Conservation (phyloP, 306 rosid species). For the Mimosa pudica region DNA sequence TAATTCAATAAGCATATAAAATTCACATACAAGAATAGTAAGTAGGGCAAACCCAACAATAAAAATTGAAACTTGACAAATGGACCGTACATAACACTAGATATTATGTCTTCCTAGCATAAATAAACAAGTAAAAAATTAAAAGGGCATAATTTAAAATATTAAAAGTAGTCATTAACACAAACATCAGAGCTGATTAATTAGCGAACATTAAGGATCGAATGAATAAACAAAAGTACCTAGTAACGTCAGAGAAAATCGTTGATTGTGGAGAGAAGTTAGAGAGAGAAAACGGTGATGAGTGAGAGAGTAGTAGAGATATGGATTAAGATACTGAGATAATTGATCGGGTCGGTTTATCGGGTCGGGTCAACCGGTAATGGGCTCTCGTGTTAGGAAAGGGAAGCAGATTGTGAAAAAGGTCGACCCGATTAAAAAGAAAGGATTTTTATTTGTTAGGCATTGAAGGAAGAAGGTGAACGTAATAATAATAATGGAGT, state of each 20-base stretch:
- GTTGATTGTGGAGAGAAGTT: conserved; percentile 2
- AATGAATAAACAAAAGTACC: neutral
- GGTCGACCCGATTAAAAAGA: neutral
- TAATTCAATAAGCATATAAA: conserved; percentile 3
- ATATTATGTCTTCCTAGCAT: conserved; percentile 2
- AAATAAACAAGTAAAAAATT: neutral
- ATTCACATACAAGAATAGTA: conserved; percentile 15
- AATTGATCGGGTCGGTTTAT: conserved; percentile 6
- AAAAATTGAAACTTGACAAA: conserved; percentile 1
- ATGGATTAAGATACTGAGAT: neutral
- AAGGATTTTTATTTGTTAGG: neutral
- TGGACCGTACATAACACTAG: neutral
- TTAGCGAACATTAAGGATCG: neutral
- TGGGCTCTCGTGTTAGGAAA: neutral
- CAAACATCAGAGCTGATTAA: neutral
- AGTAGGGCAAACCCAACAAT: conserved; percentile 23
- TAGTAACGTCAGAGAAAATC: neutral
- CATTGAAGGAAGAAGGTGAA: conserved; percentile 7
- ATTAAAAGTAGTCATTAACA: neutral
- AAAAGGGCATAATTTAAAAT: neutral
- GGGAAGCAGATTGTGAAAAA: neutral
- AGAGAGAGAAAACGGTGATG: neutral
- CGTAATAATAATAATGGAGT: neutral
- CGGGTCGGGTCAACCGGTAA: conserved; percentile 14
- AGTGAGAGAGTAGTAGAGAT: neutral